Base-by-base conservation (phyloP, 2,329 filamentous ascomycete genomes). In the Monosporascus sp. region DNA sequence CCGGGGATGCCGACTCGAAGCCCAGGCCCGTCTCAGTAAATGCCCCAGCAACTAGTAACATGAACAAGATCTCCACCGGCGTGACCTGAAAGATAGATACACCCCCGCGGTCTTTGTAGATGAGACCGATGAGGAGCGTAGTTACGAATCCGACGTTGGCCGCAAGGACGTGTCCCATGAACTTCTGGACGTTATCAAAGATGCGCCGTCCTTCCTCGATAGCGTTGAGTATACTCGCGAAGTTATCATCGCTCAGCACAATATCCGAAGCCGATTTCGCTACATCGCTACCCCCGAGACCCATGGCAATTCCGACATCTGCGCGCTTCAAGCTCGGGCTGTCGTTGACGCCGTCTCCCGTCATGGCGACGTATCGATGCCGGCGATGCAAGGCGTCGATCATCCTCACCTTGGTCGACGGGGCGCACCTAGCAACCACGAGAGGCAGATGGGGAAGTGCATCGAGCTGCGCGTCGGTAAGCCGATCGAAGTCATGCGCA, bases 181-280 rank as follows among this genome's bases (percentile, higher is more conserved):
- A 83, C 74, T 88, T 89, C 65, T 89, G 84, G 55, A 89, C 87
- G 58, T 89, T 89, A 72, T 88, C 84, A 59, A 87, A 86, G 50
- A 88, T 75, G 37, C 85, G 75, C 39, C 86, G 80, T 14, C 86
- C 86, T 68, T 89, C 85, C 64, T 86, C 81, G 47, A 89, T 84
- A 37, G 83, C 85, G n/a, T 82, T 85, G 43, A 89, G 78, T 51
- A 89, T 89, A 25, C 87, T 90, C 9, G 90, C 88, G 65, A 95
- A 95, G 71, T 95, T 92, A 69, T 94, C 90, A 65, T 94, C 89
- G 0, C 89, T 91, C 41, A 96, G 75, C 37, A 95, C 89, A 79
- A 96, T 94, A 64, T 95, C 90, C 1, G 89, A 87, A 2, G 90
- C 90, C 70, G 94, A 85, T 63, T 89, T 89, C 57, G 87, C 86